Base-by-base conservation (phyloP, 2,329 filamentous ascomycete genomes). In the Tolypocladium album region DNA sequence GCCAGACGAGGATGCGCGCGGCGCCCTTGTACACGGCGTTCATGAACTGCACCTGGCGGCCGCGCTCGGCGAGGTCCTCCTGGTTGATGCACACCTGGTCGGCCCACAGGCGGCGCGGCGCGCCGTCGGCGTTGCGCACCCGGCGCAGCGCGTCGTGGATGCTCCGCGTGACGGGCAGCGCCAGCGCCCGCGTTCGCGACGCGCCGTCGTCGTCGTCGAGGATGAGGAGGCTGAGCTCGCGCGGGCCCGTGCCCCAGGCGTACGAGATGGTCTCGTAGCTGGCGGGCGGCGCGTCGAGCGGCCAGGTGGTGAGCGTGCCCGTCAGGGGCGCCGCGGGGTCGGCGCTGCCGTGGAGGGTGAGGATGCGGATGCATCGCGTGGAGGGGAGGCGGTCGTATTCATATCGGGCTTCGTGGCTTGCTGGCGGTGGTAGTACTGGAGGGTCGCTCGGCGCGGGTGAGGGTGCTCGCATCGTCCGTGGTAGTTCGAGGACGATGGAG, bases 71-170 rank as follows among this genome's bases (percentile, higher is more conserved):
- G 20, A 71, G 63, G 53, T 76, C 70, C 3, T 67, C 66, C 60
- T 76, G 74, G 59, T 76, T 74, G 59, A 76, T 75, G 63, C 74
- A 76, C 50, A 76, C 65, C 63, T 76, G 74, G 43, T 76, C 74
- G 3, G 75, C 70, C 74, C 74, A 76, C 8, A 76, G 64, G 38
- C 72, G 63, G 3, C 71, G 67, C 38, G 63, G 62, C 27, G 40
- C 11, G 47, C 15, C 34, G 15, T 65, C 39, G 55, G 20, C 52
- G 45, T 65, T 64, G 55, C 72, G 65, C 60, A 74, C 58, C 3
- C 71, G 67, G 20, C 57, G 60, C 31, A 74, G 64, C 27, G 71
- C 72, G 43, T 67, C 70, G 27, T 68, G 62, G 36, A 74, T 66
- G 60, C 69, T 72, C 59, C 60, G 61, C 15, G 70, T 73, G 13